Base-by-base conservation (phyloP, 2,329 filamentous ascomycete genomes). In the Aureobasidium sp. region DNA sequence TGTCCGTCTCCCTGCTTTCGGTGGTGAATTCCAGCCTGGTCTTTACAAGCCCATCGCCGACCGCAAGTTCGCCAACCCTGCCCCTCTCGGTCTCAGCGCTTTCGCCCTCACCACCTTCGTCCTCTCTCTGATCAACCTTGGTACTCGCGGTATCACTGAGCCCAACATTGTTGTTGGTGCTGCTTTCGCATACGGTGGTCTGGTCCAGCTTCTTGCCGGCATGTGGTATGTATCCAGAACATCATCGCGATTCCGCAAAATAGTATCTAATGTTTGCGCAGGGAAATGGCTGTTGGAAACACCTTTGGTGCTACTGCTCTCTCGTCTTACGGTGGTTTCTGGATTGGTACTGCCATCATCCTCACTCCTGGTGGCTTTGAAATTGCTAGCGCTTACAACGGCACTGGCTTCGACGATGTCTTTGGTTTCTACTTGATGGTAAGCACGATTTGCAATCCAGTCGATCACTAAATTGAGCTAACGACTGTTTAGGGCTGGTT, bases 31-130 rank as follows among this genome's bases (percentile, higher is more conserved):
- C 68, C 79, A 81, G 67, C 79, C 79, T 12, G 79, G 79, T 73
- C 75, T 79, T 24, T 81, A 81, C 74, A 71, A 69, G 65, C 63
- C 68, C 51, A 69, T 66, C 57, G 60, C 64, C 37, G 60, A 67
- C 55, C 74, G 74, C 72, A 82, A 80, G 65, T 77, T 84, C 69
- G 83, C 78, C 70, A 85, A 86, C 71, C 83, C 84, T 51, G 82
- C 82, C 63, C 83, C 83, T 10, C 77, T 86, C 26, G 83, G 83
- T 62, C 78, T 86, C 51, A 80, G 83, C 56, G 83, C 82, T 74
- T 87, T 88, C 73, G 84, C 84, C n/a, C 70, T 85, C 66, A 87
- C 85, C 10, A 87, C 84, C 10, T 86, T 87, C 69, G 78, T 84
- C 15, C 77, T 87, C 59, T 79, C 77, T 5, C 68, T 77, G 53